A percentile compares a stretch with the other conserved stretches of the same genome.
Evolutionary conservation across 1,284 basidiomycete genomes (phyloP).

Genomic region (Sporisorium reilianum): DNA sequence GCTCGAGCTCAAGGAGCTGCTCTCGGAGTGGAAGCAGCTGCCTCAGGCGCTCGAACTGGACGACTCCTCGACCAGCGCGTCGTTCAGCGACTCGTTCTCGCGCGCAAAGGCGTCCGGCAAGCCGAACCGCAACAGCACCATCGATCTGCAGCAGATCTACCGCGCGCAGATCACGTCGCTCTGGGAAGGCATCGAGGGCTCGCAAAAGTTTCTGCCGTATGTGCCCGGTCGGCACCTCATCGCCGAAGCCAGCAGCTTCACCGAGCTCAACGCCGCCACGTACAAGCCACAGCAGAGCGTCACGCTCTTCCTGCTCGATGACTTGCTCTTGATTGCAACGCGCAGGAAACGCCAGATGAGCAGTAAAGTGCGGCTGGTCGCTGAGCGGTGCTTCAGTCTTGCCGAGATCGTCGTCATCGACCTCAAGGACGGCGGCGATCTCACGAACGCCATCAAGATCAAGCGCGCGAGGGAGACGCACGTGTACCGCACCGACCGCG

Average conservation of each 20-base stretch:
- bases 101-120: conserved; percentile 15
- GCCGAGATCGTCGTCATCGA: conserved; percentile 93
- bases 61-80: conserved; percentile 37
- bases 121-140: conserved; percentile 44
- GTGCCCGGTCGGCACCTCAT: conserved; percentile 91
- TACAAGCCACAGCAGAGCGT: conserved; percentile 91
- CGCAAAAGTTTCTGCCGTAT: conserved; percentile 91
- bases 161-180: conserved; percentile 91
- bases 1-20: conserved; percentile 92
- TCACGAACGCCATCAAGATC: conserved; percentile 96
- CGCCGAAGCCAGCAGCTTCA: conserved; percentile 84
- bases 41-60: conserved; percentile 63
- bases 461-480: conserved; percentile 91
- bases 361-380: conserved; percentile 78
- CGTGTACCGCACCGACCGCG: conserved; percentile 86
- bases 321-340: conserved; percentile 87
- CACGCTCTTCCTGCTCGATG: conserved; percentile 90
- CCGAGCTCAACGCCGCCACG: conserved; percentile 90
- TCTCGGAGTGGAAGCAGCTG: conserved; percentile 83
- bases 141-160: conserved; percentile 90
- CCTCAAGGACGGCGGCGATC: conserved; percentile 90
- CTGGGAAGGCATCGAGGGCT: conserved; percentile 93
- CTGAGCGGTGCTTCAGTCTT: conserved; percentile 90
- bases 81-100: conserved; percentile 24
- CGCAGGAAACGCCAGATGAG: conserved; percentile 69